These are phyloP conservation scores for Scytalidium lignicola DNA, from an alignment of 2,329 filamentous ascomycete genomes.

Conservation along the genomic window DNA sequence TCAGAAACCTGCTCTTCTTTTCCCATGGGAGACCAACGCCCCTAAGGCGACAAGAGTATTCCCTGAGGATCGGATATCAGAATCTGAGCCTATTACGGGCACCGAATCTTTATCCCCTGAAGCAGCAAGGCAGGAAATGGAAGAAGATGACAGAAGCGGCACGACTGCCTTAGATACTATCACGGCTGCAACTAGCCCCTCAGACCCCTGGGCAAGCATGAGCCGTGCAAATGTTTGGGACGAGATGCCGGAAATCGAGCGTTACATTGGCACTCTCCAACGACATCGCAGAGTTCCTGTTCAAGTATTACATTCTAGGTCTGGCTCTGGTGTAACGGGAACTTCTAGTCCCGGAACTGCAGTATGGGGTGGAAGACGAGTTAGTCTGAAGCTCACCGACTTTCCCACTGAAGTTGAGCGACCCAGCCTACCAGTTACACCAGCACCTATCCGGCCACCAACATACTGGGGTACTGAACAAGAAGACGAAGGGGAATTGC, in stretches of 20 bases:
- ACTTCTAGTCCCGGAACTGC: constrained; percentile 20
- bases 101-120: constrained; percentile 32
- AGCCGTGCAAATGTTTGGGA: constrained; percentile 89
- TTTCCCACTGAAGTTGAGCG: constrained; percentile 80
- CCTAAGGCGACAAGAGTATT: constrained; percentile 63
- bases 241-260: constrained; percentile 78
- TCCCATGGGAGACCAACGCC: constrained; percentile 80
- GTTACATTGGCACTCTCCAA: constrained; percentile 75
- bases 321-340: constrained; percentile 24
- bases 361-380: constrained; percentile 23
- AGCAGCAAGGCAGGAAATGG: constrained; percentile 33
- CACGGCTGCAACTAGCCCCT: constrained; percentile 41
- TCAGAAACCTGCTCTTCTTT: constrained; percentile 63
- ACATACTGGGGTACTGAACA: constrained; percentile 57
- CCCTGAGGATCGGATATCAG: constrained; percentile 41
- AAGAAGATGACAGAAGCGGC: constrained; percentile 12
- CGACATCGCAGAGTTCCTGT: constrained; percentile 48
- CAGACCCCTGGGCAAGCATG: constrained; percentile 68
- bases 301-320: constrained; percentile 26
- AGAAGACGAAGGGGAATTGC: constrained; percentile 55
- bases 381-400: constrained; percentile 69
- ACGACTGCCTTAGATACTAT: constrained; percentile 33
- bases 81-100: constrained; percentile 23
- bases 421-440: constrained; percentile 85
- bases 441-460: constrained; percentile 68